Conservation (phyloP, 2,329 filamentous ascomycete genomes). For the Neobulgaria alba region DNA sequence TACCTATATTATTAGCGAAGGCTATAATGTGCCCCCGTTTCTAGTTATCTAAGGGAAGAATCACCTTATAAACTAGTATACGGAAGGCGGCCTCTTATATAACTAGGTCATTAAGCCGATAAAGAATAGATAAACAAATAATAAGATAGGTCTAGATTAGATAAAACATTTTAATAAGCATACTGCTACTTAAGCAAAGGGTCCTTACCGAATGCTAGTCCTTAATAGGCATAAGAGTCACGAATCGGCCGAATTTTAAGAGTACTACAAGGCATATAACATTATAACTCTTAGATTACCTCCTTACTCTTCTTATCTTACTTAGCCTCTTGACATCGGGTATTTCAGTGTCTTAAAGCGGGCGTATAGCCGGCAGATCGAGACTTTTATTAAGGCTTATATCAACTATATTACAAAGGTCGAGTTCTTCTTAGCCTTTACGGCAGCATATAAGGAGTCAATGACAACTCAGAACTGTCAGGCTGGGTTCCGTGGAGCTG, state of each 20-base stretch:
- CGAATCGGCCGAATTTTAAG: too few species aligned
- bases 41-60: constrained; percentile 16
- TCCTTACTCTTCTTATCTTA: neutral
- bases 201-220: constrained; percentile 10
- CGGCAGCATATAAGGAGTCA: constrained; percentile 18
- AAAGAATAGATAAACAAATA: too few species aligned
- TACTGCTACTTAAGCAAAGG: constrained; percentile 4
- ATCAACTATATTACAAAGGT: too few species aligned
- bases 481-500: constrained; percentile 25
- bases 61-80: constrained; percentile 20
- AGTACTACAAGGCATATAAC: too few species aligned
- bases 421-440: constrained; percentile 24
- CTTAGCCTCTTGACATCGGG: neutral
- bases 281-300: too few species aligned
- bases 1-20: constrained; percentile 13
- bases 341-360: too few species aligned
- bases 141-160: constrained; percentile 29
- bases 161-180: constrained; percentile 22
- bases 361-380: neutral
- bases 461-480: constrained; percentile 25
- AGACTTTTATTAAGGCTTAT: neutral
- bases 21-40: constrained; percentile 16
- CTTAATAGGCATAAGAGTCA: too few species aligned
- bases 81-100: too few species aligned
- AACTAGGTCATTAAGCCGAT: too few species aligned